Evolutionary conservation across 2,329 filamentous ascomycete species (phyloP), one percentile per base, ranked within the genome.

Genomic region (Clonostachys byssicola): DNA sequence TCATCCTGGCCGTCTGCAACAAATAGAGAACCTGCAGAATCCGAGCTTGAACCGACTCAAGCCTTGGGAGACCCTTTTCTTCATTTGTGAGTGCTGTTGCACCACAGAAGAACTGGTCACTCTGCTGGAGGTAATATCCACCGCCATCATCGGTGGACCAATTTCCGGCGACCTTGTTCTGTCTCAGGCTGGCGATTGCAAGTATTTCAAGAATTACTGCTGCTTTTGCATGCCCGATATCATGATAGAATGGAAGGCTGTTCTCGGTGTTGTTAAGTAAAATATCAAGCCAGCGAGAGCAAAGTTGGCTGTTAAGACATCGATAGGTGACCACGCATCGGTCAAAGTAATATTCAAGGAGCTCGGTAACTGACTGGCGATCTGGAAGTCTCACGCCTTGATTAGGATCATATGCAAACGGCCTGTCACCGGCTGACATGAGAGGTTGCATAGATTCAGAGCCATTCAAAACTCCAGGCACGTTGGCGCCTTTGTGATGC

Each of bases 301-400:
- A 72, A 13, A 68, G 74, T 0, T 72, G 73, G 5, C 75, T 66
- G 55, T 82, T 76, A 20, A 83, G 58, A 49, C 80, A 79, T 5
- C 79, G 71, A 54, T 82, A 80, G 0, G 80, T 83, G 5, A 79
- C 77, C 33, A 80, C 74, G 16, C 77, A 80, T 51, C 75, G 76
- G 42, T 82, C 78, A 54, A 83, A 83, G 52, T 82, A 83, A 18
- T 77, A 67, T 5, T 54, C 48, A 39, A 65, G 46, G 13, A 64
- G 53, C 2, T 56, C 49, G 9, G 49, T 41, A 12, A 55, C 52
- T 3, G 48, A 36, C 2, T 52, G 42, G 3, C 47, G 51, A 5
- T 56, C 48, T 6, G 56, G 54, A 6, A 61, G 49, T 10, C 53
- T 48, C 14, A 54, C 45, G 12, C 38, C 33, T 6, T 51, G 41